Percentiles rank a stretch among this genome's conserved stretches.
These are phyloP conservation scores for Tuber umbilicatum DNA, from an alignment of 495 filamentous ascomycete species.

Conservation along the genomic window DNA sequence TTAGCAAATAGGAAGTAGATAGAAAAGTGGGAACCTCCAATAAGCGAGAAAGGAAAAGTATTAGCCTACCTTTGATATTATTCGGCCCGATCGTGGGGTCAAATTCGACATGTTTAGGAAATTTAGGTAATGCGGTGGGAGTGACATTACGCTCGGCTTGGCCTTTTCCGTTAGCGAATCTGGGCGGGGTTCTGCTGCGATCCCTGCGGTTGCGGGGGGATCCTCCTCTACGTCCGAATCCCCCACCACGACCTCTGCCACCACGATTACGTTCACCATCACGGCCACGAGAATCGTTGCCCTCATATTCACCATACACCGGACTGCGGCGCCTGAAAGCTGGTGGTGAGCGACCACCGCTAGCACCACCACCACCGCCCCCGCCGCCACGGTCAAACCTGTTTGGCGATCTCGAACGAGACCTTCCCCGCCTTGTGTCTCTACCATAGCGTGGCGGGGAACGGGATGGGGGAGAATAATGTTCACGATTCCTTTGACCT, in stretches of 20 bases:
- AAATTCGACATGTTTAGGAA: conserved; percentile 71
- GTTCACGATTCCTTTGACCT: conserved; percentile 31
- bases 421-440: conserved; percentile 49
- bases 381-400: conserved; percentile 39
- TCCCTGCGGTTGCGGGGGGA: conserved; percentile 46
- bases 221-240: conserved; percentile 33
- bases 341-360: conserved; percentile 55
- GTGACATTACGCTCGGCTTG: conserved; percentile 34
- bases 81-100: conserved; percentile 65
- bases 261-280: conserved; percentile 54
- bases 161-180: conserved; percentile 32
- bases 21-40: not conserved
- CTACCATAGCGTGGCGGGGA: conserved; percentile 51
- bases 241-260: conserved; percentile 48
- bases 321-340: conserved; percentile 52
- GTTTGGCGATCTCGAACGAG: conserved; percentile 66
- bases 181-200: conserved; percentile 51
- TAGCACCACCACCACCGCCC: conserved; percentile 51
- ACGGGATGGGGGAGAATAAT: conserved; percentile 44
- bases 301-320: conserved; percentile 62
- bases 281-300: conserved; percentile 51
- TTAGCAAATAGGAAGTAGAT: conserved; percentile 21
- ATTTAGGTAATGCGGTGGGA: conserved; percentile 33
- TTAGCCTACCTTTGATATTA: conserved; percentile 66
- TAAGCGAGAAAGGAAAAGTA: conserved; percentile 9